Evolutionary conservation across 2,329 filamentous ascomycete species (phyloP), one percentile per base, ranked within the genome.

Genomic region (Microdochium paspali): DNA sequence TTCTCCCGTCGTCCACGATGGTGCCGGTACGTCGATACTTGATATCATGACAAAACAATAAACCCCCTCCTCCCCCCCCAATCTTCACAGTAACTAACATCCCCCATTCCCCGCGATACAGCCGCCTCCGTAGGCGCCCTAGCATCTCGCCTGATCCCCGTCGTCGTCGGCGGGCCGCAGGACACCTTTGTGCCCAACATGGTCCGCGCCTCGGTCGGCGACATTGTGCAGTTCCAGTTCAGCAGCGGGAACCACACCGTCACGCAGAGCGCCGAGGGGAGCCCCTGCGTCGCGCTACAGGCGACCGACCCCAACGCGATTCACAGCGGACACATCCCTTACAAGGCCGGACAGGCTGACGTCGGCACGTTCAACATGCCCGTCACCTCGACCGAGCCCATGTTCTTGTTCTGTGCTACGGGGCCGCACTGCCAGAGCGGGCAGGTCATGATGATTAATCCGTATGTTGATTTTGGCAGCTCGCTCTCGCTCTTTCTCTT

Each of bases 371-470:
- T 76, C 54, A 71, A 66, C 48, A 65, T 78, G 56, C 63, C 65
- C 10, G 57, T 78, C 18, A 66, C 65, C 24, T 66, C 62, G 49
- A 63, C 67, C 0, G 63, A 69, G 2, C 64, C 73, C 5, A 68
- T 76, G 49, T 77, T 72, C 57, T 51, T 74, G 26, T 78, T 77
- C 56, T 78, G 74, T 48, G 70, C 72, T 1, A 69, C 69, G 2
- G 66, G 61, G 0, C 67, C 66, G 3, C 73, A 77, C 49, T 77
- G 75, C 43, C 68, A 74, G 54, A 56, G 55, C 9, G 74, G 73
- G 7, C 75, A 77, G 64, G 66, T 72, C 24, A 68, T 74, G 61
- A 66, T 74, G 5, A 67, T 78, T 32, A 78, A 78, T 49, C 68
- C 69, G 66, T 68, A 48, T 50, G 65, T 54, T 35, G 28, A 9